Evolutionary conservation across 2,329 filamentous ascomycete species (phyloP).

Genomic region (Pseudogymnoascus sp.): DNA sequence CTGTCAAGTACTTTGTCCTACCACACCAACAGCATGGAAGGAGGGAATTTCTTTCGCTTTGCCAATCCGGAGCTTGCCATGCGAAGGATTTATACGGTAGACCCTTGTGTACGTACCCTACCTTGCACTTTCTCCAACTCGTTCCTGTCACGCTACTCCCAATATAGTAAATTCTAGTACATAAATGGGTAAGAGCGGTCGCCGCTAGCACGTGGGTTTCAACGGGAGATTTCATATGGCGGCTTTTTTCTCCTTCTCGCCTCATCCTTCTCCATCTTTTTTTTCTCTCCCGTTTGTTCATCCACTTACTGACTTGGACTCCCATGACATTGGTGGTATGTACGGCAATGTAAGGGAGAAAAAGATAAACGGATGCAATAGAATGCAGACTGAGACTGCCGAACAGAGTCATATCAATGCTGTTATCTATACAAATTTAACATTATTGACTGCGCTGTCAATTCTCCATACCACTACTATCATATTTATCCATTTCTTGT

Average conservation of each 20-base stretch:
- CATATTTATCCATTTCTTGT: conserved; percentile 4
- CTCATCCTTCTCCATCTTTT: conserved; percentile 8
- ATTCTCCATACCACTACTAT: neutral
- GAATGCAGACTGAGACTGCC: neutral
- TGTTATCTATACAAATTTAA: neutral
- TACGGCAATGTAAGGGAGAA: neutral
- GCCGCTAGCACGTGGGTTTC: conserved; percentile 7
- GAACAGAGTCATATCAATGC: neutral
- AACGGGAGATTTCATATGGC: conserved; percentile 8
- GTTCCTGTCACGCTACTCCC: neutral
- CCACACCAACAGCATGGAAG: neutral
- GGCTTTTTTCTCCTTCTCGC: conserved; percentile 1
- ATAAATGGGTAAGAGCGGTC: neutral
- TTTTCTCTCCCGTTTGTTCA: neutral
- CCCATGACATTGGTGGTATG: neutral
- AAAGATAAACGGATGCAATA: neutral
- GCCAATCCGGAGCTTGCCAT: neutral
- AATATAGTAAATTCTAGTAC: neutral
- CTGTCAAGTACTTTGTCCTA: neutral
- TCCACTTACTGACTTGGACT: neutral
- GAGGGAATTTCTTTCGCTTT: neutral
- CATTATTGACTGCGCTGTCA: neutral
- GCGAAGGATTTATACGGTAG: neutral
- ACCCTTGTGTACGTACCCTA: neutral
- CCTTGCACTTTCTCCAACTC: neutral